phyloP scores from a whole-genome alignment of 2,329 filamentous ascomycete species.

The Leptodontidium sp. region DNA sequence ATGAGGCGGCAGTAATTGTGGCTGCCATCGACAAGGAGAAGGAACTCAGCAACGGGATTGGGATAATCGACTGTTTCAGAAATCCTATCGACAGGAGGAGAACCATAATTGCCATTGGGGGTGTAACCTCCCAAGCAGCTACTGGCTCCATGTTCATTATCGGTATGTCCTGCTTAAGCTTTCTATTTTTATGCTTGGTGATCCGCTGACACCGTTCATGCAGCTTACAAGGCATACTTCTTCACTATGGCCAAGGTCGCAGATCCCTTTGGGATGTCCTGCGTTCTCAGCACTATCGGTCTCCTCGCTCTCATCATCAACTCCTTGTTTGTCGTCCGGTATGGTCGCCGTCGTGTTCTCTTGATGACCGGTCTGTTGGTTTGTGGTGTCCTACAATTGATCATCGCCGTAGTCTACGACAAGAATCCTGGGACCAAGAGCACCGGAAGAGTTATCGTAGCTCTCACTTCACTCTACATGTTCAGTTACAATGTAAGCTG shows the following conservation, averaged over 20 bases:
- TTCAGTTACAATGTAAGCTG: conserved; percentile 36
- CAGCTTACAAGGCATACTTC: conserved; percentile 65
- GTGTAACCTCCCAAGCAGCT: conserved; percentile 59
- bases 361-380: conserved; percentile 58
- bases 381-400: conserved; percentile 63
- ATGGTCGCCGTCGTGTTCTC: conserved; percentile 61
- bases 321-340: conserved; percentile 58
- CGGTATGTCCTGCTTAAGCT: conserved; percentile 43
- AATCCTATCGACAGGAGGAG: conserved; percentile 60
- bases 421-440: conserved; percentile 49
- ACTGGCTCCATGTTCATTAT: conserved; percentile 65
- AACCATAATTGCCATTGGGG: conserved; percentile 56
- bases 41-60: conserved; percentile 40
- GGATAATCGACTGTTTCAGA: conserved; percentile 56
- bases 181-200: too few relatives aligned
- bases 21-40: conserved; percentile 44
- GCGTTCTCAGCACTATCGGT: conserved; percentile 61
- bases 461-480: conserved; percentile 49
- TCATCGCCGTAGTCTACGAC: conserved; percentile 61
- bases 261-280: conserved; percentile 63
- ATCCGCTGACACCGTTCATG: not conserved
- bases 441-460: conserved; percentile 56
- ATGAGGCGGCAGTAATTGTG: conserved; percentile 44
- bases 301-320: conserved; percentile 62
- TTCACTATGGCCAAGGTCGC: conserved; percentile 65